A percentile compares a stretch with the other conserved stretches of the same genome.
phyloP scores from a whole-genome alignment of 345 rosid species.

The Salix purpurea region DNA sequence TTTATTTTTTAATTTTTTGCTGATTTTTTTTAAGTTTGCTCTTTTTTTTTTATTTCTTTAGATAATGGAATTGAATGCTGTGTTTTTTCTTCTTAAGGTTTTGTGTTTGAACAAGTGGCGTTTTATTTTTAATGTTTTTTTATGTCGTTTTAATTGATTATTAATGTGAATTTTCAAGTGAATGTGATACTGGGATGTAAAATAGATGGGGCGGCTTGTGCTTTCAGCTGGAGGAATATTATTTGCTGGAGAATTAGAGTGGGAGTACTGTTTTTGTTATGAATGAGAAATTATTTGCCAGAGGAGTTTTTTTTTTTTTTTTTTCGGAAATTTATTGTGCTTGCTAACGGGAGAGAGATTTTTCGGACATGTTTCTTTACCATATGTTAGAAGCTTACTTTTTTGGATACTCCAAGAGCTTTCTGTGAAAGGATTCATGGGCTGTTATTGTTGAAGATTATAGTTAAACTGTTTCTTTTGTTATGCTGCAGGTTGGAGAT shows the following conservation, averaged over 20 bases:
- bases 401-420: not conserved
- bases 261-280: not conserved
- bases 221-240: not conserved
- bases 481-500: slow-evolving; percentile 73
- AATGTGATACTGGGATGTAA: not conserved
- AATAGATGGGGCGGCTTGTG: not conserved
- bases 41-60: not conserved
- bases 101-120: not conserved
- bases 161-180: not conserved
- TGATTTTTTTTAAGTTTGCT: not conserved
- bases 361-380: not conserved
- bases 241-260: not conserved
- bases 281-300: not conserved
- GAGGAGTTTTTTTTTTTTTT: not conserved
- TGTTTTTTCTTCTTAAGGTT: not conserved
- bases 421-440: not conserved
- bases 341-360: not conserved
- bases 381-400: not conserved
- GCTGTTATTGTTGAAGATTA: not conserved
- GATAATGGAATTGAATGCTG: not conserved
- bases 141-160: no score
- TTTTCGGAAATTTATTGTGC: not conserved
- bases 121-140: no score
- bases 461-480: not conserved
- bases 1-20: not conserved